These are phyloP conservation scores for Pisolithus orientalis DNA, from an alignment of 768 basidiomycete species.

Conservation along the genomic window DNA sequence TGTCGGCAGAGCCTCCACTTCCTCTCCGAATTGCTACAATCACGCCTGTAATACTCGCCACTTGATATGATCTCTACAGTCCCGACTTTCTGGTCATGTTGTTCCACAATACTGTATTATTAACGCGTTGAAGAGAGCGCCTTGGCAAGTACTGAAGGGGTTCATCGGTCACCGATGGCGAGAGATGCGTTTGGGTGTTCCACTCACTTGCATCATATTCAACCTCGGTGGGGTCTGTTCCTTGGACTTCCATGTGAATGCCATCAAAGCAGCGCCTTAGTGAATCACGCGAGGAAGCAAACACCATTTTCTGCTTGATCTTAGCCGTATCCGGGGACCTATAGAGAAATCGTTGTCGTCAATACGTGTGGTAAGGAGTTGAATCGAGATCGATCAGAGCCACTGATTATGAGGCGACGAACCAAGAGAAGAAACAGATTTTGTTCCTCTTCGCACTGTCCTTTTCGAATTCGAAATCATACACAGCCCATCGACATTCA, in stretches of 20 bases:
- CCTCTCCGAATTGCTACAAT: too few species aligned
- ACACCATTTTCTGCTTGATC: constrained; percentile 91
- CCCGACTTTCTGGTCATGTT: too few species aligned
- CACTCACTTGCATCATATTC: constrained; percentile 60
- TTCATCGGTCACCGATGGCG: too few species aligned
- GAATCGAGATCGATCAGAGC: constrained; percentile 1
- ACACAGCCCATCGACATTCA: constrained; percentile 86
- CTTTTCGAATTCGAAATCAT: constrained; percentile 81
- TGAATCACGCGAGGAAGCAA: constrained; percentile 81
- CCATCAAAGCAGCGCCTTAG: constrained; percentile 70
- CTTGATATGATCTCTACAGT: too few species aligned
- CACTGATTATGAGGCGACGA: constrained; percentile 27
- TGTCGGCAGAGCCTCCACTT: too few species aligned
- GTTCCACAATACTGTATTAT: too few species aligned
- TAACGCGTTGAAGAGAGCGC: too few species aligned
- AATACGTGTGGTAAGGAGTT: constrained; percentile 1
- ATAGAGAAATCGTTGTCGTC: too few species aligned
- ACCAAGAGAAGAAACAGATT: constrained; percentile 83
- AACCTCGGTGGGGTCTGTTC: constrained; percentile 72
- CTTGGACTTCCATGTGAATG: constrained; percentile 79
- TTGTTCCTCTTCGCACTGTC: constrained; percentile 76
- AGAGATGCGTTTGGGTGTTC: too few species aligned
- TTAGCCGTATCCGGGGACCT: constrained; percentile 86
- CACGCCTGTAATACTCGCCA: too few species aligned
- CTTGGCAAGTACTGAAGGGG: too few species aligned